Evolutionary conservation across 163 green algal genomes (phyloP).

Genomic region (Coccomyxa subellipsoidea): DNA sequence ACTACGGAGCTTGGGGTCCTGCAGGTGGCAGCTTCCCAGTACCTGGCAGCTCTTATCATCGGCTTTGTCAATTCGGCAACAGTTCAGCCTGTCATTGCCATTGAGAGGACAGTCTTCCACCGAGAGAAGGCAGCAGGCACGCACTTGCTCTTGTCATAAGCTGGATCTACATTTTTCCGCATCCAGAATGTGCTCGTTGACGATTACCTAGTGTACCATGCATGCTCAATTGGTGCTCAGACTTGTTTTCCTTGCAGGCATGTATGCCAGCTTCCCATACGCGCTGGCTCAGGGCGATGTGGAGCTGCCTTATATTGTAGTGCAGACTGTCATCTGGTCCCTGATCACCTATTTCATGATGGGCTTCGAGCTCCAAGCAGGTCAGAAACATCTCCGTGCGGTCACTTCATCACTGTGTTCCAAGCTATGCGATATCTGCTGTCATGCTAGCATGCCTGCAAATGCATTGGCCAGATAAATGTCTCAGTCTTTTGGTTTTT

Average conservation of each 20-base stretch:
- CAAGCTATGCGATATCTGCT: too few relatives aligned
- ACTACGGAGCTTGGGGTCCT: background rate
- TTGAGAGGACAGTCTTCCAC: conserved; percentile 42
- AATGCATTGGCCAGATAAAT: too few relatives aligned
- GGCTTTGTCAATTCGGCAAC: conserved; percentile 23
- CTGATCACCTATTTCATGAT: conserved; percentile 61
- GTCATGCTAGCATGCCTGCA: too few relatives aligned
- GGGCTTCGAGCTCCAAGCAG: conserved; percentile 36
- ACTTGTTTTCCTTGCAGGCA: conserved; percentile 9
- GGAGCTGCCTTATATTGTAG: conserved; percentile 34
- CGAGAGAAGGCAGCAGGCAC: conserved; percentile 33
- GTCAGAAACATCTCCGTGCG: too few relatives aligned
- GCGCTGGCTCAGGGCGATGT: conserved; percentile 22
- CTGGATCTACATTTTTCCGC: too few relatives aligned
- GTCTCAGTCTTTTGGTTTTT: too few relatives aligned
- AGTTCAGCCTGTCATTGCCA: conserved; percentile 26
- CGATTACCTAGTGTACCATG: too few relatives aligned
- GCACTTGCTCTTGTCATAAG: conserved; percentile 17
- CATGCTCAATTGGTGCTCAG: background rate
- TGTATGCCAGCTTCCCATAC: conserved; percentile 27
- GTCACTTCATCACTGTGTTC: too few relatives aligned
- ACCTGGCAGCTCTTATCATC: conserved; percentile 7
- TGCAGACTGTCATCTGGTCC: conserved; percentile 28
- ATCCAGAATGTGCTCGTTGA: too few relatives aligned
- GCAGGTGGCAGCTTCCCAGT: background rate